A percentile compares a stretch with the other conserved stretches of the same genome.
Evolutionary conservation across 805 yeast species (phyloP).

Genomic region (Blastobotrys muscicola): DNA sequence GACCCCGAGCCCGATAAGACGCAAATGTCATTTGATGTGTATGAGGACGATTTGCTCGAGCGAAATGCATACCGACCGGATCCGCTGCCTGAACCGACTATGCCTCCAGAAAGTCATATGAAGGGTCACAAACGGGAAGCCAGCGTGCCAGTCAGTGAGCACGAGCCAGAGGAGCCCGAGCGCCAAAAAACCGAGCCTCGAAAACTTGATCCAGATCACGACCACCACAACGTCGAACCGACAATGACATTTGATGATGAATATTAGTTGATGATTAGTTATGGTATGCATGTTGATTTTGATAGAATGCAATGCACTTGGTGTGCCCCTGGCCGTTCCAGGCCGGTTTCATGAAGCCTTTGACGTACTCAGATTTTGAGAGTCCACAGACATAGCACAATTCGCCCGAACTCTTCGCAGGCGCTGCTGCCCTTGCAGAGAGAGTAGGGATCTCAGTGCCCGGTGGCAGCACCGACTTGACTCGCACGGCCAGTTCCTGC

Average conservation of each 20-base stretch:
- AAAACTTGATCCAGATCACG: too few relatives aligned
- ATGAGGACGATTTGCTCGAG: too few relatives aligned
- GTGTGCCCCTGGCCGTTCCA: conserved; percentile 15
- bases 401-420: conserved; percentile 1
- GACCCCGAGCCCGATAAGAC: too few relatives aligned
- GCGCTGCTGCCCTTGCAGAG: conserved; percentile 7
- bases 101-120: too few relatives aligned
- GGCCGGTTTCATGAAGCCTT: conserved; percentile 11
- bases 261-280: conserved; percentile 5
- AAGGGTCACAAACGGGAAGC: neutral
- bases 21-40: too few relatives aligned
- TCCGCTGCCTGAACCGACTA: too few relatives aligned
- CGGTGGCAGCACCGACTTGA: conserved; percentile 11
- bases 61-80: too few relatives aligned
- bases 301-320: conserved; percentile 17
- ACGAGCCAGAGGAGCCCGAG: neutral
- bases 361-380: conserved; percentile 15
- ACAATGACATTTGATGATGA: conserved; percentile 16
- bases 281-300: conserved; percentile 4
- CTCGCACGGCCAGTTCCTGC: conserved; percentile 11
- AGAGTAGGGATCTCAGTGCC: conserved; percentile 9
- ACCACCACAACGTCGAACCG: conserved; percentile 7
- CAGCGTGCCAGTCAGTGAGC: neutral
- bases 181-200: too few relatives aligned
- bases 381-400: conserved; percentile 19